phyloP scores from a whole-genome alignment of 176 grass and related monocot species.

The Triticum aestivum region IWGSC_CS_RefSeq_v2.1 NC_057799.1:579826028-579826527 shows the following conservation, averaged over 20 bases:
- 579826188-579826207: slow-evolving; percentile 25
- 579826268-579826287: slow-evolving; percentile 3
- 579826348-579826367: background rate
- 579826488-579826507: slow-evolving; percentile 48
- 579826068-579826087: slow-evolving; percentile 60
- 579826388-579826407: slow-evolving; percentile 47
- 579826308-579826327: slow-evolving; percentile 7
- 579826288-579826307: slow-evolving; percentile 8
- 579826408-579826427: slow-evolving; percentile 43
- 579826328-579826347: slow-evolving; percentile 1
- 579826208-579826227: slow-evolving; percentile 15
- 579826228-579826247: background rate
- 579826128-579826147: slow-evolving; percentile 40
- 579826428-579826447: slow-evolving; percentile 45
- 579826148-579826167: slow-evolving; percentile 33
- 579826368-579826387: slow-evolving; percentile 31
- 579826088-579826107: slow-evolving; percentile 30
- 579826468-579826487: slow-evolving; percentile 60
- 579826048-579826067: slow-evolving; percentile 19
- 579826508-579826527: slow-evolving; percentile 25
- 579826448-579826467: slow-evolving; percentile 50
- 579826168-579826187: slow-evolving; percentile 19
- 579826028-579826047: slow-evolving; percentile 20
- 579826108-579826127: slow-evolving; percentile 32
- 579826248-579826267: slow-evolving; percentile 24